These are phyloP conservation scores for Zygnema circumcarinatum DNA, from an alignment of 139 green algal species.

Conservation along the genomic window DNA sequence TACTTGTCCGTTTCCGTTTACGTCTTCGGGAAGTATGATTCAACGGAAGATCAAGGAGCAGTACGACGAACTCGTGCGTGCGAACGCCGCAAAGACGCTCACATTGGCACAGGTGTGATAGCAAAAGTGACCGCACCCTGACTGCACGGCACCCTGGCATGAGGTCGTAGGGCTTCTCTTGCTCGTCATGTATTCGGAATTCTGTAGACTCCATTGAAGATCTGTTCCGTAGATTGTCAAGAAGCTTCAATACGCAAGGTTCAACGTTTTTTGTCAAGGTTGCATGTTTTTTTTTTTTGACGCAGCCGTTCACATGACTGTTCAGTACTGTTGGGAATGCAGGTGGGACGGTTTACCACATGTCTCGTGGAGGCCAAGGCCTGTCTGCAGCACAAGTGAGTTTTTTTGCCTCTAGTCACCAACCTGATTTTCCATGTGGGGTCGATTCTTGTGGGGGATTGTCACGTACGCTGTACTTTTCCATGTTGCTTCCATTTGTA, in stretches of 20 bases:
- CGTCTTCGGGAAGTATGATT: constrained; percentile 5
- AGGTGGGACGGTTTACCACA: constrained; percentile 17
- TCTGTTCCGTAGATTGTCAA: neutral
- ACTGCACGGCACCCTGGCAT: too few relatives aligned
- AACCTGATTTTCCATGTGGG: neutral
- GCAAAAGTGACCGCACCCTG: too few relatives aligned
- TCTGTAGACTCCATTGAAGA: neutral
- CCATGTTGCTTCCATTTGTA: too few relatives aligned
- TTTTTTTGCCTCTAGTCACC: neutral
- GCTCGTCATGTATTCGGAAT: neutral
- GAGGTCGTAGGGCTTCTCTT: too few relatives aligned
- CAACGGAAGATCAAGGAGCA: constrained; percentile 19
- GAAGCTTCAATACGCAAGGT: neutral
- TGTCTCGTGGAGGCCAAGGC: constrained; percentile 28
- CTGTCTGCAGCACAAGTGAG: constrained; percentile 29
- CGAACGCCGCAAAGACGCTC: neutral
- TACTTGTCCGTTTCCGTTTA: constrained; percentile 19
- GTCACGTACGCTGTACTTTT: too few relatives aligned
- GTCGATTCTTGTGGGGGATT: neutral
- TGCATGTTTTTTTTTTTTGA: neutral
- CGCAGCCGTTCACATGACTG: too few relatives aligned
- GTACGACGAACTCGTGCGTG: constrained; percentile 30
- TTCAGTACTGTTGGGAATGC: too few relatives aligned
- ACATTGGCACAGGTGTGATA: constrained; percentile 11
- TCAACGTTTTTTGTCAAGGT: neutral